Base-by-base conservation (phyloP, 208 protist genomes). In the Histomonas meleagridis region DNA sequence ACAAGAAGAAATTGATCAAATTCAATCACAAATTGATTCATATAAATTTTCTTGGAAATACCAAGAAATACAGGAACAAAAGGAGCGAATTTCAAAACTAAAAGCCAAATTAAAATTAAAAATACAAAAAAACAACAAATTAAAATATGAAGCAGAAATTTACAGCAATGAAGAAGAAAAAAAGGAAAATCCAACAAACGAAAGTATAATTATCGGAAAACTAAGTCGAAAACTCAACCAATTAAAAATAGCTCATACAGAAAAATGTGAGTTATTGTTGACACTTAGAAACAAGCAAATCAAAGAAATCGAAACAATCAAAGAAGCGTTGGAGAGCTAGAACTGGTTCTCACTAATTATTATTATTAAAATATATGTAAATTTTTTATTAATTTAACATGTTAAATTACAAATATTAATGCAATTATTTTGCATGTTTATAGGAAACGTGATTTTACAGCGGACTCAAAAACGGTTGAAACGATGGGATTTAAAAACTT, bases 261-360 rank as follows among this genome's bases (percentile, higher is more conserved):
- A 86, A 55, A 32, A 86, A 86, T 86, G 76, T 28, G 46, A 86
- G 55, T 43, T 86, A 55, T 86, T 86, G 0, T 18, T 86, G 2
- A 43, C 43, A 26, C 10, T 86, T 32, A 18, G 76, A 16, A 86
- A 86, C 32, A 86, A 86, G 35, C 76, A 86, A 55, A n/a, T 86
- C 3, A 28, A 51, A 38, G 76, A 86, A 55, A 86, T 86, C 18
- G 76, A 48, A 57, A 18, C 43, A 38, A 46, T 86, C 14, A 43
- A 43, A 32, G 46, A 12, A 18, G 76, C 76, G n/a, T n/a, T n/a
- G n/a, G n/a, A n/a, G n/a, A n/a, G n/a, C n/a, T n/a, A n/a, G n/a
- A n/a, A n/a, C n/a, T n/a, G n/a, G n/a, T n/a, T n/a, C n/a, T n/a
- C n/a, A n/a, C n/a, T n/a, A n/a, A n/a, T n/a, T n/a, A n/a, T n/a